Conservation (phyloP, 1,284 basidiomycete species). For the Naganishia sp. region DNA sequence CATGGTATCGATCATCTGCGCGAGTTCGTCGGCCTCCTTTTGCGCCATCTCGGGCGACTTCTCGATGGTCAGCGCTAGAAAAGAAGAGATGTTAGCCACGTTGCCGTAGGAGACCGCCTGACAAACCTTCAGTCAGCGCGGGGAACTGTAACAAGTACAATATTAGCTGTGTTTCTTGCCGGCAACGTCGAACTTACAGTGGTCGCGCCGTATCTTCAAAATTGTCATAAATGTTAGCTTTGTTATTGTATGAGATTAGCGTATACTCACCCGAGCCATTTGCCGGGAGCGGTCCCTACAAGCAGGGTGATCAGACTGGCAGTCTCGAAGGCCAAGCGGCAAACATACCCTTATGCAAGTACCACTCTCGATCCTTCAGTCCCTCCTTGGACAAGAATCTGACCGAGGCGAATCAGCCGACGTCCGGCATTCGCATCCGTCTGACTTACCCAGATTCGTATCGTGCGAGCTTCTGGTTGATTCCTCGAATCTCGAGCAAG, state of each 20-base stretch:
- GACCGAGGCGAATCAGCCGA: neutral
- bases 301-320: neutral
- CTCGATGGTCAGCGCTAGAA: constrained; percentile 66
- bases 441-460: constrained; percentile 75
- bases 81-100: neutral
- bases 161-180: neutral
- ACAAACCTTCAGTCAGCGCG: constrained; percentile 25
- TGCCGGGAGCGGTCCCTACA: constrained; percentile 73
- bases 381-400: constrained; percentile 75
- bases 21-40: constrained; percentile 67
- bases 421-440: neutral
- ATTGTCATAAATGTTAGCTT: neutral
- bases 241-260: too few species aligned
- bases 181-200: constrained; percentile 39
- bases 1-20: constrained; percentile 61
- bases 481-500: constrained; percentile 62
- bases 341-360: constrained; percentile 66
- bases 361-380: constrained; percentile 78
- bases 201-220: constrained; percentile 63
- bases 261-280: constrained; percentile 66
- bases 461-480: constrained; percentile 69
- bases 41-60: constrained; percentile 64
- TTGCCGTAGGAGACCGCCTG: neutral
- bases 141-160: constrained; percentile 5
- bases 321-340: neutral